Evolutionary conservation across 2,329 filamentous ascomycete genomes (phyloP).

Genomic region (Cladosporium sp.): DNA sequence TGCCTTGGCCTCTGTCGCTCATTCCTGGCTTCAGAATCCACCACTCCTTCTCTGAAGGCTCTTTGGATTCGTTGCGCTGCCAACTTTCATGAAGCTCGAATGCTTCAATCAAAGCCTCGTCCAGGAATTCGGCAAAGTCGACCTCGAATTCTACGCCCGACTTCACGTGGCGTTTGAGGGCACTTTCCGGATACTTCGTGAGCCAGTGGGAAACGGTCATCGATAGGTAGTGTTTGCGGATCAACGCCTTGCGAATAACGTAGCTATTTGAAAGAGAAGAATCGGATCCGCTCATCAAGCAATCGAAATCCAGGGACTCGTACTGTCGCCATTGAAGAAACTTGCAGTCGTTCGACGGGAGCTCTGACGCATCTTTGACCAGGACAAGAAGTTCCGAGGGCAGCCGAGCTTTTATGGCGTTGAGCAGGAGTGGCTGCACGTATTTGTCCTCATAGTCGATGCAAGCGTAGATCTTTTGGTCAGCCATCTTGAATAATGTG

Average conservation of each 20-base stretch:
- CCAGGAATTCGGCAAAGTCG: conserved; percentile 94
- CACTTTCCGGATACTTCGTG: conserved; percentile 74
- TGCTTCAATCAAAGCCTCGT: conserved; percentile 82
- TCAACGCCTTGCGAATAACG: conserved; percentile 92
- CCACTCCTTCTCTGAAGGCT: conserved; percentile 63
- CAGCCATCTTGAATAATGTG: conserved; percentile 13
- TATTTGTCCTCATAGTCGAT: conserved; percentile 86
- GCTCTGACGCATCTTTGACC: conserved; percentile 56
- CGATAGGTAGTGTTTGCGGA: conserved; percentile 91
- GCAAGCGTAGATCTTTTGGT: conserved; percentile 62
- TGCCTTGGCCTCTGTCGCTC: conserved; percentile 94
- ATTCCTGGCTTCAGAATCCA: conserved; percentile 98
- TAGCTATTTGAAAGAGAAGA: conserved; percentile 82
- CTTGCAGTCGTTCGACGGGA: conserved; percentile 50
- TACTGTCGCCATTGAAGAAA: conserved; percentile 83
- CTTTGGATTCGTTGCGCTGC: conserved; percentile 61
- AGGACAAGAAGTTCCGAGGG: conserved; percentile 46
- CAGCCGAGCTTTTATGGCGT: conserved; percentile 67
- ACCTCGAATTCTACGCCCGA: conserved; percentile 85
- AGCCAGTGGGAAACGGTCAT: conserved; percentile 83
- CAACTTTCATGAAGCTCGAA: conserved; percentile 84
- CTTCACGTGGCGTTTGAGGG: conserved; percentile 71
- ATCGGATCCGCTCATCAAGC: conserved; percentile 62
- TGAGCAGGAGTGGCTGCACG: conserved; percentile 80
- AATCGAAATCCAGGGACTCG: conserved; percentile 83